Base-by-base conservation (phyloP, 2,329 filamentous ascomycete species). In the Ophiostoma fasciatum region DNA sequence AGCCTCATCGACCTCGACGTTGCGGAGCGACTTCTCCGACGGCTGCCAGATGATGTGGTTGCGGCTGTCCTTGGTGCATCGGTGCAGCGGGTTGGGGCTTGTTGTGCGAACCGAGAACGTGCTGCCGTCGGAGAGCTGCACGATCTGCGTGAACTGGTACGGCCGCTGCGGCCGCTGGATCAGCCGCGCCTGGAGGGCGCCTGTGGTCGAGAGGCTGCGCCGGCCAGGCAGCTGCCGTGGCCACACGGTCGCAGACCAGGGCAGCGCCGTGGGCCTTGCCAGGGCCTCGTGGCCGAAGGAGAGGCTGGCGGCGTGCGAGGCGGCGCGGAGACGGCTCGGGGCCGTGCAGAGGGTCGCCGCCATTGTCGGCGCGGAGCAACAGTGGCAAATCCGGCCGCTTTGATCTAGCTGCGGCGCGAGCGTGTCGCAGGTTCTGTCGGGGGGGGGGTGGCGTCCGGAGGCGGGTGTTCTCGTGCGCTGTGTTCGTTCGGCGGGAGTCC, bases 71-170 rank as follows among this genome's bases (percentile, higher is more conserved):
- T 93, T 92, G 42, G 62, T 61, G 39, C 64, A 63, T 40, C 64
- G 63, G 60, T 73, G 69, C 32, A 80, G 56, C 4, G 70, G 66
- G 25, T 59, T 47, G 0, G 83, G 82, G 10, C 74, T 82, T 10
- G 82, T 84, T 18, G 82, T 87, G 53, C 81, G 81, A 51, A 77
- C 68, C 33, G 79, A 76, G 60, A 74, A 96, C 41, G 87, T 81
- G 51, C 74, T 82, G 48, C 90, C 90, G 64, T 98, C 90, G 28
- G 80, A 83, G 45, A 96, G 78, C 36, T 85, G 87, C 47, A 98
- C 68, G 42, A 98, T 72, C 61, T 98, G 90, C n/a, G 88, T 94
- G 67, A 94, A 96, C 47, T 79, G 83, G 68, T 94, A 96, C 28
- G 90, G 88, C 6, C 87, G 75, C 52, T 85, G 81, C n/a, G 85